Evolutionary conservation across 1,139 yeast genomes (phyloP), one percentile per base, ranked within the genome.

Genomic region (Sugiyamaella sp.): DNA sequence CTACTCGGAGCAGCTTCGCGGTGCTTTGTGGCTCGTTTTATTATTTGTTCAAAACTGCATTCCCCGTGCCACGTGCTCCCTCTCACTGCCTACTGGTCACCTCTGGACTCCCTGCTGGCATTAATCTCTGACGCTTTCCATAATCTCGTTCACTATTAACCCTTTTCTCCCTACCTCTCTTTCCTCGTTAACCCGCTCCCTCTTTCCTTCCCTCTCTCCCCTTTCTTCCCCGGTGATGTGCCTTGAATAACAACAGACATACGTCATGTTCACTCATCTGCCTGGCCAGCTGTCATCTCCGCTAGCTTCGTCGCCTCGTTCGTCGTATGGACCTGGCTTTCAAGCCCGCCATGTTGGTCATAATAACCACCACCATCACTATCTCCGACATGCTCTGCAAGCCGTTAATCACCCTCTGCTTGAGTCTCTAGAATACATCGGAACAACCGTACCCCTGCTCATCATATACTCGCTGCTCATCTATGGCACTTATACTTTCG

Each of bases 381-480:
- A n/a, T 24, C 25, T 9, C 38, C 46, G 27, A 12, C 46, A 25
- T 9, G 10, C 21, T 8, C 38, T 29, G 35, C 35, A 29, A 8
- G 35, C 35, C 35, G 14, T 29, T 29, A 6, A 46, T 12, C 33
- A 25, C 32, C 33, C 49, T 4, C 3, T 46, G 12, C 9, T 16
- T 37, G 37, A 38, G 10, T 25, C 43, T 19, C 37, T 38, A 21
- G 17, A 17, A 22, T 48, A 35, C 20, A 20, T 33, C 24, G 33
- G 25, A 2, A 41, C 51, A n/a, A 27, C 38, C 27, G 4, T 35
- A 9, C 12, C 33, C 9, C 29, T 42, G 10, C 33, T 49, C 4
- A 21, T 43, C 8, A 25, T 43, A 14, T 49, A 42, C 24, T 42
- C 42, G 1, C 27, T 49, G 6, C 20, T 22, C 1, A 40, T 49